Evolutionary conservation across 164 flowering plant species (phyloP).

Genomic region (Nymphaea colorata): DNA sequence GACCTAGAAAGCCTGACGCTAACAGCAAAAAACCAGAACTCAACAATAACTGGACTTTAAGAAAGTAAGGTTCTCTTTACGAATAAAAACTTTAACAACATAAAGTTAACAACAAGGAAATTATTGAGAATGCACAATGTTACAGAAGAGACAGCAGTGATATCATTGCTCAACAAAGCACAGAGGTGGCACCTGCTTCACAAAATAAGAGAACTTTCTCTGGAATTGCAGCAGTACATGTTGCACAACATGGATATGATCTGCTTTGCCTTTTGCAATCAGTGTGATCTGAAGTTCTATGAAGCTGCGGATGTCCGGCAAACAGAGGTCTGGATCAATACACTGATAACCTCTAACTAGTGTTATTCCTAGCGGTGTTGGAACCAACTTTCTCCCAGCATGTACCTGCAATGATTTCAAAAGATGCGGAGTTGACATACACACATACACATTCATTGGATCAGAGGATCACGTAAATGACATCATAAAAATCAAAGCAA

Average conservation of each 20-base stretch:
- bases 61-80: too few relatives aligned
- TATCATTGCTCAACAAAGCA: too few relatives aligned
- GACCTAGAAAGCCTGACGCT: too few relatives aligned
- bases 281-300: slow-evolving; percentile 95
- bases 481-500: too few relatives aligned
- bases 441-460: too few relatives aligned
- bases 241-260: slow-evolving; percentile 59
- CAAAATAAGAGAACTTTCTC: slow-evolving; percentile 65
- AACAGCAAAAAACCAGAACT: too few relatives aligned
- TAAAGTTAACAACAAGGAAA: too few relatives aligned
- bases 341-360: slow-evolving; percentile 84
- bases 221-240: slow-evolving; percentile 77
- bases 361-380: slow-evolving; percentile 76
- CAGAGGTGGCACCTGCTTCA: slow-evolving; percentile 44
- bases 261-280: slow-evolving; percentile 86
- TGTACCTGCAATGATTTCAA: slow-evolving; percentile 48
- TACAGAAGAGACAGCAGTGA: too few relatives aligned
- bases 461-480: too few relatives aligned
- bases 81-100: too few relatives aligned
- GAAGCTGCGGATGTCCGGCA: slow-evolving; percentile 94
- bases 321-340: slow-evolving; percentile 91
- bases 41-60: too few relatives aligned
- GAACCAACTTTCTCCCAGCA: slow-evolving; percentile 81
- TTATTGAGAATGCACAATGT: too few relatives aligned
- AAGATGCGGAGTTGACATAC: neutral